Evolutionary conservation across 2,329 filamentous ascomycete species (phyloP).

Genomic region (Microsporum audouinii): DNA sequence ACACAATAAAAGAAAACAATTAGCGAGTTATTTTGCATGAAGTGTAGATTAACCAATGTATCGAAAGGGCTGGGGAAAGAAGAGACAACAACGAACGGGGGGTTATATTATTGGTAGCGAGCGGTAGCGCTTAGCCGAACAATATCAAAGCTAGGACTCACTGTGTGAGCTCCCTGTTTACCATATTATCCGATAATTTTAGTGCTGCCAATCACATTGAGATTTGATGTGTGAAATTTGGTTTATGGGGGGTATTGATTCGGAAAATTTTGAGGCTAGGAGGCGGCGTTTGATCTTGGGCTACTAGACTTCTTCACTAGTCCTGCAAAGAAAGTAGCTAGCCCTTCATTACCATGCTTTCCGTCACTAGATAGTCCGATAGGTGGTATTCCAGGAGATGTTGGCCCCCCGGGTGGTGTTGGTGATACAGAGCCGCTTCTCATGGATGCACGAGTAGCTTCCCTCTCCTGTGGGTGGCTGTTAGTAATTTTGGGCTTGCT

Average conservation of each 20-base stretch:
- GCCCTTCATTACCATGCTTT: conserved; percentile 47
- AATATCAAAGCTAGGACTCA: not conserved
- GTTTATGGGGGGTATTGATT: no score
- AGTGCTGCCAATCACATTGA: not conserved
- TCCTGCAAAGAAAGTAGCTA: conserved; percentile 50
- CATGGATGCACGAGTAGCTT: conserved; percentile 30
- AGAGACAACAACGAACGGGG: not conserved
- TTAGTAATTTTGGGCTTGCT: not conserved
- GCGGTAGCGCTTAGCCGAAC: not conserved
- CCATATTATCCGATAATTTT: not conserved
- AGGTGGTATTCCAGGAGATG: conserved; percentile 16
- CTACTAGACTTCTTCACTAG: conserved; percentile 43
- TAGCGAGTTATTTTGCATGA: not conserved
- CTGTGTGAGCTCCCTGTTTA: not conserved
- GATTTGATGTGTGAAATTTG: not conserved
- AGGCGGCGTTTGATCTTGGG: conserved; percentile 28
- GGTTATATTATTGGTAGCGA: not conserved
- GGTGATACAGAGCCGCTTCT: conserved; percentile 24
- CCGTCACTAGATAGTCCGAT: conserved; percentile 26
- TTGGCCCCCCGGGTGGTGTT: conserved; percentile 17
- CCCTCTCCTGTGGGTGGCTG: conserved; percentile 29
- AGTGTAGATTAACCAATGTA: conserved; percentile 1
- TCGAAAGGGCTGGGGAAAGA: not conserved
- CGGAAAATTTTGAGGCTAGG: not conserved
- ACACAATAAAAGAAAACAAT: not conserved